Percentiles rank a stretch among this genome's conserved stretches.
Conservation (phyloP, 345 rosid species). For the Pugionium dolabratum region DNA sequence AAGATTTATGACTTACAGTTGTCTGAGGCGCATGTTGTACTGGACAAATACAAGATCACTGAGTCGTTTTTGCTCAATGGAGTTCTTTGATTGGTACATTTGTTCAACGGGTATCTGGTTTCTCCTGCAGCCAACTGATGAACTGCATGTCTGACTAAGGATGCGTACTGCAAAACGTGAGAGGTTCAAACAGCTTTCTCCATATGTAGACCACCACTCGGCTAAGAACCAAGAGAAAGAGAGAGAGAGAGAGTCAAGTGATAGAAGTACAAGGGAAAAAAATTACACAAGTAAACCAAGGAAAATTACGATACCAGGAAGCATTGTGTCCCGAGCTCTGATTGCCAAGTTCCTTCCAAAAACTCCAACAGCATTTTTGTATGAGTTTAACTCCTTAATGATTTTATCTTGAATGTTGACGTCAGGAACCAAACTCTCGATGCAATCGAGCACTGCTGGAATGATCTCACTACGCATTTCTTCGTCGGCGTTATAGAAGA, state of each 20-base stretch:
- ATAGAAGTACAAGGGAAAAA: background rate
- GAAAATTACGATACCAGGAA: background rate
- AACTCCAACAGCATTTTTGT: constrained; percentile 62
- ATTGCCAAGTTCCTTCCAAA: too few species aligned
- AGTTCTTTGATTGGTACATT: constrained; percentile 61
- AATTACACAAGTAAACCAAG: background rate
- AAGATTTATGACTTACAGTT: constrained; percentile 22
- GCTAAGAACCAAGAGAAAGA: constrained; percentile 45
- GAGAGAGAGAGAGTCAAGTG: background rate
- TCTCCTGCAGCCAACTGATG: constrained; percentile 45
- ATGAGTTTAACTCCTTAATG: constrained; percentile 57
- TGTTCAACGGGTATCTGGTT: constrained; percentile 51
- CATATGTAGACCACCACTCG: constrained; percentile 86
- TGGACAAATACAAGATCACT: too few species aligned
- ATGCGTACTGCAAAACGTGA: constrained; percentile 73
- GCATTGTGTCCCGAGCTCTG: too few species aligned
- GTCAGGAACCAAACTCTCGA: constrained; percentile 73
- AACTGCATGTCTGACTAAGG: constrained; percentile 77
- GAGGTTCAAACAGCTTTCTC: constrained; percentile 46
- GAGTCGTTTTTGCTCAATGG: constrained; percentile 69
- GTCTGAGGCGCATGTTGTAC: too few species aligned
- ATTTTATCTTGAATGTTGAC: constrained; percentile 68
- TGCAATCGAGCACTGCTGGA: constrained; percentile 68
- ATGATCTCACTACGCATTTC: constrained; percentile 60
- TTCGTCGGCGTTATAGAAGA: constrained; percentile 64